These are phyloP conservation scores for Crucibulum cyathiforme DNA, from an alignment of 1,284 basidiomycete genomes.

Conservation along the genomic window DNA sequence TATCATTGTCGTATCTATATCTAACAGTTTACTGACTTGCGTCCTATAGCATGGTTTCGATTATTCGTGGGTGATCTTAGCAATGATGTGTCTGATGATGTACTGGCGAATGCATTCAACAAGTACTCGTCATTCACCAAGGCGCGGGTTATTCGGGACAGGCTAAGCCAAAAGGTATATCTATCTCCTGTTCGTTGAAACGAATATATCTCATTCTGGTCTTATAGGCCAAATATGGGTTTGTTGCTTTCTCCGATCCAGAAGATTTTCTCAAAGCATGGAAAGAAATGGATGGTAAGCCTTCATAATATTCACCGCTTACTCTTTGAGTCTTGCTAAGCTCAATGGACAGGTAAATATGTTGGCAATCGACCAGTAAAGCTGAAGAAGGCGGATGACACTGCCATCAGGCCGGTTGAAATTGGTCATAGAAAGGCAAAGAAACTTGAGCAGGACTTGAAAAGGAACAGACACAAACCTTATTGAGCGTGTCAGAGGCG, in stretches of 20 bases:
- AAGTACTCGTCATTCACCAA: conserved; percentile 94
- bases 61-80: conserved; percentile 98
- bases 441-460: conserved; percentile 79
- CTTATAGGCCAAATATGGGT: conserved; percentile 91
- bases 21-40: conserved; percentile 12
- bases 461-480: conserved; percentile 81
- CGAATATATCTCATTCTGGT: conserved; percentile 1
- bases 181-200: neutral
- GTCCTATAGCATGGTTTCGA: conserved; percentile 87
- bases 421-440: conserved; percentile 91
- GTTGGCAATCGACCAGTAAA: conserved; percentile 95
- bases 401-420: conserved; percentile 87
- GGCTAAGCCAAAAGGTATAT: conserved; percentile 84
- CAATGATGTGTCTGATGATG: conserved; percentile 97
- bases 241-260: conserved; percentile 97
- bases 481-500: conserved; percentile 50
- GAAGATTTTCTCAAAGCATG: conserved; percentile 98
- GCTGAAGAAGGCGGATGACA: conserved; percentile 85
- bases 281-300: conserved; percentile 98
- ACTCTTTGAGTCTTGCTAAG: too few relatives aligned
- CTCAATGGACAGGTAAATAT: conserved; percentile 78
- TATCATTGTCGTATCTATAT: conserved; percentile 17
- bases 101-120: conserved; percentile 90
- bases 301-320: neutral
- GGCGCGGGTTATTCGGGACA: conserved; percentile 93